phyloP scores from a whole-genome alignment of 163 green algal genomes.

The Prototheca cutis region DNA sequence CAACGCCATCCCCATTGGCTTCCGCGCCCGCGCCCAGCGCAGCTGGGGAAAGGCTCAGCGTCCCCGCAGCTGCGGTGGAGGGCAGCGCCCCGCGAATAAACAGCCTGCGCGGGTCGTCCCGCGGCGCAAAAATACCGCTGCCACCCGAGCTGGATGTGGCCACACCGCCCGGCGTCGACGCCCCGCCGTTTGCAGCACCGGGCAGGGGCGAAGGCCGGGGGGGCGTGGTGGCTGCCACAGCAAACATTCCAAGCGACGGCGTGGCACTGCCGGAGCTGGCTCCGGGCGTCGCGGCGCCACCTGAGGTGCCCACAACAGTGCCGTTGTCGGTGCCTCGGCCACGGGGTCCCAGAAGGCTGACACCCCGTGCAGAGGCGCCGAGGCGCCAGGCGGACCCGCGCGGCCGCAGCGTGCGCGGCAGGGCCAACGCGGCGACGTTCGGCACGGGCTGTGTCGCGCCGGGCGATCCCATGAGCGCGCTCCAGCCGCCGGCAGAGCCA shows the following conservation, averaged over 20 bases:
- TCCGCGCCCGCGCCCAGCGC: no score
- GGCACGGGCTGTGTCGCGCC: neutral
- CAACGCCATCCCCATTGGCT: no score
- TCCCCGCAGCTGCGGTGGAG: conserved; percentile 18
- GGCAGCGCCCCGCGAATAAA: conserved; percentile 42
- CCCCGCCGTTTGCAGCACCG: neutral
- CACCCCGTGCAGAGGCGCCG: neutral
- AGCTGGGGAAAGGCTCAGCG: no score
- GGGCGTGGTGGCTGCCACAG: neutral
- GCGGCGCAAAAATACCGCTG: conserved; percentile 29
- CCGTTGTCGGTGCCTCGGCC: neutral
- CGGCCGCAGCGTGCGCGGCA: neutral
- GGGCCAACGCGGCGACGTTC: neutral
- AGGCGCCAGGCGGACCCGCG: neutral
- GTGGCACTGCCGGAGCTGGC: conserved; percentile 1
- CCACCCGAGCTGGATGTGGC: no score
- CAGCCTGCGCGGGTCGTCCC: conserved; percentile 39
- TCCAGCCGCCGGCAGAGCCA: neutral
- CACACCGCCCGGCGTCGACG: neutral
- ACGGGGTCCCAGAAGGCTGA: neutral
- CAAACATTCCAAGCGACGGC: conserved; percentile 19
- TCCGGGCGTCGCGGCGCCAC: no score
- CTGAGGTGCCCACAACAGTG: no score
- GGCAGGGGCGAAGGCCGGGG: no score
- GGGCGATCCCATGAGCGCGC: no score